Percentiles rank a stretch among this genome's conserved stretches.
Evolutionary conservation across 2,329 filamentous ascomycete species (phyloP).

Genomic region (Ilyonectria mors-panacis): DNA sequence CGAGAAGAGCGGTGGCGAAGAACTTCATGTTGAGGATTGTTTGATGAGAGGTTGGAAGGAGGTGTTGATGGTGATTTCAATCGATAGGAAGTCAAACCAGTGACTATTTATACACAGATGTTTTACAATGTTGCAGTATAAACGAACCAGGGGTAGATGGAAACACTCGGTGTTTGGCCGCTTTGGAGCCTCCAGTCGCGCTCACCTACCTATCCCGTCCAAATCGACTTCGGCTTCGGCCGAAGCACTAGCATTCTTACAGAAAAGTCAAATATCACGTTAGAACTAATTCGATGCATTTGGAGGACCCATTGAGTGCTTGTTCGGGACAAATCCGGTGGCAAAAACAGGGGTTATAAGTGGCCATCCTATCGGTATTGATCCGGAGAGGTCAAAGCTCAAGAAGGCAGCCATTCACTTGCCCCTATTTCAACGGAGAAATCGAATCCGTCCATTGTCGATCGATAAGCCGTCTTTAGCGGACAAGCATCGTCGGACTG

Average conservation of each 20-base stretch:
- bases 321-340: not conserved
- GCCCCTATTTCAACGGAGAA: not conserved
- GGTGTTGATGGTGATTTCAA: not conserved
- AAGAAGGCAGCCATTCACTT: not conserved
- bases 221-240: not conserved
- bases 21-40: conserved; percentile 45
- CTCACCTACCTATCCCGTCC: not conserved
- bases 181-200: not conserved
- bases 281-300: not conserved
- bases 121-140: not conserved
- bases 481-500: not conserved
- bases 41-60: not conserved
- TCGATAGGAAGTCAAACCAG: not conserved
- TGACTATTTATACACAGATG: conserved; percentile 2
- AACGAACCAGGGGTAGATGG: not conserved
- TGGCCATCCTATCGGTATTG: not conserved
- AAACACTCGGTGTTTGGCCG: not conserved
- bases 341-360: not conserved
- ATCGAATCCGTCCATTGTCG: not conserved
- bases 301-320: not conserved
- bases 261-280: not conserved
- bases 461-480: not conserved
- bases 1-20: conserved; percentile 40
- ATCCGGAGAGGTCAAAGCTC: not conserved
- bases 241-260: not conserved